These are phyloP conservation scores for Apiotrichum sp. DNA, from an alignment of 1,284 basidiomycete species.

Conservation along the genomic window DNA sequence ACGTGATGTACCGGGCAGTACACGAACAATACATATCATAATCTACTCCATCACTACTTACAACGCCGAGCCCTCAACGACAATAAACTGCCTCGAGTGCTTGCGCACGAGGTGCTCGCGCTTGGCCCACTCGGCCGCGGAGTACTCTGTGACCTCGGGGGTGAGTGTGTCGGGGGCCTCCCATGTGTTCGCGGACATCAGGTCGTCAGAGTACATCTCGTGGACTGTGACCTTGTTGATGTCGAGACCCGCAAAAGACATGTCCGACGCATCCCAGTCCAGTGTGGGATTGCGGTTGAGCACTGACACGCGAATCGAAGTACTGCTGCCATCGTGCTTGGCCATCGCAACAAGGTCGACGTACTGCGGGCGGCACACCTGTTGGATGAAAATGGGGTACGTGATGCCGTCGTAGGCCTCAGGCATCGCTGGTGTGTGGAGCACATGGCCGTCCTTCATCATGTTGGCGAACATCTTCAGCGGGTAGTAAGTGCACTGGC, in stretches of 20 bases:
- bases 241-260: conserved; percentile 10
- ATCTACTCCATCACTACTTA: too few species aligned
- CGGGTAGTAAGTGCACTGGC: conserved; percentile 24
- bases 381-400: conserved; percentile 34
- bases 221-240: conserved; percentile 18
- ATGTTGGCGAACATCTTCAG: conserved; percentile 33
- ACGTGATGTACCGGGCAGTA: too few species aligned
- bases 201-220: conserved; percentile 36
- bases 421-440: conserved; percentile 22
- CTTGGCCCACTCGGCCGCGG: conserved; percentile 20
- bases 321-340: conserved; percentile 25
- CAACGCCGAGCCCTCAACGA: too few species aligned
- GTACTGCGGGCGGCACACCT: conserved; percentile 29
- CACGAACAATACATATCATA: too few species aligned
- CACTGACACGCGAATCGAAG: conserved; percentile 25
- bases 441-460: conserved; percentile 35
- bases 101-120: conserved; percentile 22
- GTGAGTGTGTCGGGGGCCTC: conserved; percentile 22
- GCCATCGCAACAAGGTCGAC: conserved; percentile 34
- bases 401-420: conserved; percentile 38
- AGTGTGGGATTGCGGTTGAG: conserved; percentile 37
- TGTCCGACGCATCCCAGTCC: conserved; percentile 19
- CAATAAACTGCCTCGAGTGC: conserved; percentile 41
- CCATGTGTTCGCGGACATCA: conserved; percentile 35
- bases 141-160: conserved; percentile 18